Evolutionary conservation across 805 yeast genomes (phyloP).

Genomic region (Candida anglica): DNA sequence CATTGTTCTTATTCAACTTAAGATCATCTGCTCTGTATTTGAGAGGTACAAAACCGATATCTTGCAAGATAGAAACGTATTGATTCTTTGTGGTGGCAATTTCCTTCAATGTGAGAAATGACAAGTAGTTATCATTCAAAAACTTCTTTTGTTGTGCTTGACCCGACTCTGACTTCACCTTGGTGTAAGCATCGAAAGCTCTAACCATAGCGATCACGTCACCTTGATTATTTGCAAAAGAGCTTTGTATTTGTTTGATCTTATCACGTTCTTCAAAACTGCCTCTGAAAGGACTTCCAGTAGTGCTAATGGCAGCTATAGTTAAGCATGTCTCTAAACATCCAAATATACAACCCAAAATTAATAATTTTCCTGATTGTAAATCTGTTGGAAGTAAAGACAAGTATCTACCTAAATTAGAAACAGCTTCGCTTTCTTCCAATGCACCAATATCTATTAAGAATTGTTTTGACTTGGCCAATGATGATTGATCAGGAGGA

Average conservation of each 20-base stretch:
- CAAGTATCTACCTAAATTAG: slow-evolving; percentile 76
- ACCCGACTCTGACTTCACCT: slow-evolving; percentile 14
- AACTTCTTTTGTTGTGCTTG: slow-evolving; percentile 33
- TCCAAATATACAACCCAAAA: slow-evolving; percentile 79
- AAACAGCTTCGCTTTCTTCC: slow-evolving; percentile 39
- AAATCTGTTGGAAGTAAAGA: slow-evolving; percentile 85
- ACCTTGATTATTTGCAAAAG: slow-evolving; percentile 54
- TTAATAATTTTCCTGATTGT: slow-evolving; percentile 75
- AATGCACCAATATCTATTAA: slow-evolving; percentile 76
- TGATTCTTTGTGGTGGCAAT: slow-evolving; percentile 69
- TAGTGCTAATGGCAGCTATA: slow-evolving; percentile 70
- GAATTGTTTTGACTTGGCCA: slow-evolving; percentile 47
- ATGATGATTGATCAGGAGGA: slow-evolving; percentile 59
- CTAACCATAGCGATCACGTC: slow-evolving; percentile 68
- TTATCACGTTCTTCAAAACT: slow-evolving; percentile 62
- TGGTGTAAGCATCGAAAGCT: slow-evolving; percentile 53
- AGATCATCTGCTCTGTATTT: slow-evolving; percentile 25
- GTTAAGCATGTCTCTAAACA: slow-evolving; percentile 76
- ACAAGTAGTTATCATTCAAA: slow-evolving; percentile 54
- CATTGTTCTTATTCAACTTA: slow-evolving; percentile 47
- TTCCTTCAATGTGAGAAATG: slow-evolving; percentile 64
- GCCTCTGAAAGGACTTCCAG: slow-evolving; percentile 70
- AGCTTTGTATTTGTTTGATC: slow-evolving; percentile 44
- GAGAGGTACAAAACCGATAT: slow-evolving; percentile 71
- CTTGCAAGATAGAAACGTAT: slow-evolving; percentile 65